These are phyloP conservation scores for Claviceps sp. DNA, from an alignment of 2,329 filamentous ascomycete species.

Conservation along the genomic window DNA sequence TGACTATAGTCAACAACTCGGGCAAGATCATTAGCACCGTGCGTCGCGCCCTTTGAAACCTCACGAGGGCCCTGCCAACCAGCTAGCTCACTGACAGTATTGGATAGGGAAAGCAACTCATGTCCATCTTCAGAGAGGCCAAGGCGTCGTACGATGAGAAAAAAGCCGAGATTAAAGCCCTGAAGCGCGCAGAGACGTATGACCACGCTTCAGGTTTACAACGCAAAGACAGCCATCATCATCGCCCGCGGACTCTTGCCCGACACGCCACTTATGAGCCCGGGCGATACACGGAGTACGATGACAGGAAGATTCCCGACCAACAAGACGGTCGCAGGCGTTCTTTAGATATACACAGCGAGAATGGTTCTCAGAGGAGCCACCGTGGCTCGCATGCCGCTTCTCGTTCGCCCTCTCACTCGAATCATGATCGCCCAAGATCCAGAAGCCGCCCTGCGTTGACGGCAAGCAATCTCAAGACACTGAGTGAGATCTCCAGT, in stretches of 20 bases:
- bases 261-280: slow-evolving; percentile 5
- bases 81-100: neutral
- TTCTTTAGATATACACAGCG: slow-evolving; percentile 18
- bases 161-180: slow-evolving; percentile 64
- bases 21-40: slow-evolving; percentile 85
- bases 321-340: slow-evolving; percentile 21
- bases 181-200: slow-evolving; percentile 49
- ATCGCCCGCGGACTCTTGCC: slow-evolving; percentile 1
- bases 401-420: slow-evolving; percentile 2
- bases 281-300: slow-evolving; percentile 18
- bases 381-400: slow-evolving; percentile 23
- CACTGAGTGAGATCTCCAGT: slow-evolving; percentile 38
- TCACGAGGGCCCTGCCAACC: neutral
- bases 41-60: slow-evolving; percentile 23
- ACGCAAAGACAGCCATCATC: slow-evolving; percentile 1
- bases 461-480: slow-evolving; percentile 39
- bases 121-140: slow-evolving; percentile 85
- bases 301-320: slow-evolving; percentile 14
- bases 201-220: slow-evolving; percentile 17
- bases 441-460: slow-evolving; percentile 26
- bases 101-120: slow-evolving; percentile 69
- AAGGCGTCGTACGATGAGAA: slow-evolving; percentile 78
- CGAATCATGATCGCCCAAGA: slow-evolving; percentile 18
- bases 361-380: slow-evolving; percentile 30
- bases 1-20: slow-evolving; percentile 81